Conservation (phyloP, 129 eudicot species). For the Heracleum sosnowskyi region DNA sequence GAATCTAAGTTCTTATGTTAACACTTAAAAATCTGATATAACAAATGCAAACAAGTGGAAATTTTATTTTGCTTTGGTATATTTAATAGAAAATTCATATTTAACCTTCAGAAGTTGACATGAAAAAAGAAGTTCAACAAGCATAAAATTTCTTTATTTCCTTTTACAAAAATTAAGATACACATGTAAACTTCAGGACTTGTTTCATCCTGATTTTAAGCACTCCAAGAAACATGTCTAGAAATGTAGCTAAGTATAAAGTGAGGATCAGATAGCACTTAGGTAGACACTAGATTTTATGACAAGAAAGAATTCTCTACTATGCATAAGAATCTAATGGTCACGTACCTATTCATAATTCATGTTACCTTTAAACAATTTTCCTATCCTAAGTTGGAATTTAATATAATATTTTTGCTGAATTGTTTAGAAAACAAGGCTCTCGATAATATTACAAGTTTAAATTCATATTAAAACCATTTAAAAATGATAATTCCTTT, state of each 20-base stretch:
- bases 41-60: background rate
- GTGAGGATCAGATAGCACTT: background rate
- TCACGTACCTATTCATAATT: background rate
- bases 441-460: background rate
- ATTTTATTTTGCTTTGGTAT: background rate
- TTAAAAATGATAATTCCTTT: background rate
- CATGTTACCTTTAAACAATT: background rate
- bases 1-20: background rate
- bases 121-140: background rate
- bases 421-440: background rate
- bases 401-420: background rate
- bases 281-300: background rate
- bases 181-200: background rate
- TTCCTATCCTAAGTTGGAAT: background rate
- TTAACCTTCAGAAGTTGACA: background rate
- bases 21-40: background rate
- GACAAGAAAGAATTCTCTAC: background rate
- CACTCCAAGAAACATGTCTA: background rate
- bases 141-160: background rate
- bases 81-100: background rate
- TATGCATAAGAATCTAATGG: background rate
- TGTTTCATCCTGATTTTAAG: background rate
- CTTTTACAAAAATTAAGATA: background rate
- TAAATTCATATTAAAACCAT: background rate
- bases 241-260: background rate